These are phyloP conservation scores for Astrothelium macrocarpum DNA, from an alignment of 495 filamentous ascomycete species.

Conservation along the genomic window DNA sequence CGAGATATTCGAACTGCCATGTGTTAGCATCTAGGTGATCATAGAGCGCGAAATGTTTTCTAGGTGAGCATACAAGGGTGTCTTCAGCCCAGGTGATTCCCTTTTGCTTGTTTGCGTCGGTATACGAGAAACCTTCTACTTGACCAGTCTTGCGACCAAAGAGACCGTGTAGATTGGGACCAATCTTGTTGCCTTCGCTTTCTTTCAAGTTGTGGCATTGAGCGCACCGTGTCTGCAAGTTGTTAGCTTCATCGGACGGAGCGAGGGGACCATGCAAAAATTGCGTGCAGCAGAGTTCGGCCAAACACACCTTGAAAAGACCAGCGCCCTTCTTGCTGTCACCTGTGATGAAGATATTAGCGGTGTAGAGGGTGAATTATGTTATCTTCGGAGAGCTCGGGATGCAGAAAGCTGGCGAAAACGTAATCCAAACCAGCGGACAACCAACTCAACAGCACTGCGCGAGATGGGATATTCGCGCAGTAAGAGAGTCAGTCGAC, in stretches of 20 bases:
- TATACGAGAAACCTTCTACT: slow-evolving; percentile 91
- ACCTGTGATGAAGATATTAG: slow-evolving; percentile 50
- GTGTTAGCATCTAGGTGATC: not conserved
- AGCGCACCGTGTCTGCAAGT: slow-evolving; percentile 72
- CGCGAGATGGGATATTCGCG: too few species aligned
- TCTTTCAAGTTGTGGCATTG: slow-evolving; percentile 94
- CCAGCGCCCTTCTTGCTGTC: slow-evolving; percentile 94
- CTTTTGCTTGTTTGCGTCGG: slow-evolving; percentile 98
- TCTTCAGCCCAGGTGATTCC: slow-evolving; percentile 79
- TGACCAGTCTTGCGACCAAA: slow-evolving; percentile 92
- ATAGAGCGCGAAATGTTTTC: not conserved
- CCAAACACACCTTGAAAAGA: slow-evolving; percentile 74
- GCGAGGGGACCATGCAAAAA: not conserved
- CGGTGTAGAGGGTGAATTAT: not conserved
- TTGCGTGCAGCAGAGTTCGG: not conserved
- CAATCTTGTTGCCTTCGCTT: slow-evolving; percentile 90
- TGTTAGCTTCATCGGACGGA: slow-evolving; percentile 13
- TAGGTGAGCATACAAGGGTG: slow-evolving; percentile 58
- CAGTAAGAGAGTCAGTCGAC: too few species aligned
- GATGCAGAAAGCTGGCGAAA: not conserved
- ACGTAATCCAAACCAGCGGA: not conserved
- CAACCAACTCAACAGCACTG: too few species aligned
- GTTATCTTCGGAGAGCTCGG: not conserved
- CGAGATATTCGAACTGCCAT: slow-evolving; percentile 68
- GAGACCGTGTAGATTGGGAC: slow-evolving; percentile 91